phyloP scores from a whole-genome alignment of 352 stramenopile genomes.

The Globisporangium barbulae region DNA sequence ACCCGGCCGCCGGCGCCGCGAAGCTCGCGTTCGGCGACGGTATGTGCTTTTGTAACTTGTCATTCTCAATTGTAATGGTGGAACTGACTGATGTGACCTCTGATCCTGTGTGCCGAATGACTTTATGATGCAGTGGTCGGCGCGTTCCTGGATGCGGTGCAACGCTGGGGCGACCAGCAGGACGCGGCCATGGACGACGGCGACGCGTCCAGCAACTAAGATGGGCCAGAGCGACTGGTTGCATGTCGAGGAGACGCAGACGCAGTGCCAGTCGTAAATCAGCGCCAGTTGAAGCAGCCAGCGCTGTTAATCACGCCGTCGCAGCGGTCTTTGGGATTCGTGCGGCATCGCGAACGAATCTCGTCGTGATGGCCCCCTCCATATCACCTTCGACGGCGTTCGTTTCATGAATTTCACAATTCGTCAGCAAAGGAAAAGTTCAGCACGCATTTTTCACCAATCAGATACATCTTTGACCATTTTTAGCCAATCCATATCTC shows the following conservation, averaged over 20 bases:
- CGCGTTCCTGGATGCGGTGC: constrained; percentile 71
- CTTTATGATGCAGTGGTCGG: constrained; percentile 46
- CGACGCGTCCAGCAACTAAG: constrained; percentile 7
- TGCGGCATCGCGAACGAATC: neutral
- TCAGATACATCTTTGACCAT: neutral
- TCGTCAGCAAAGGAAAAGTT: neutral
- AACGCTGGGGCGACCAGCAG: constrained; percentile 72
- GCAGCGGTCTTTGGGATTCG: neutral
- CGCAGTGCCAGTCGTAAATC: neutral
- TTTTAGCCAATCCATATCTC: neutral
- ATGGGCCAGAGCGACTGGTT: neutral
- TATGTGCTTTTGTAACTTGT: constrained; percentile 25
- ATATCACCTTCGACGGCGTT: neutral
- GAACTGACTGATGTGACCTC: neutral
- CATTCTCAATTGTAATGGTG: neutral
- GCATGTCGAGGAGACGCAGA: too few species aligned
- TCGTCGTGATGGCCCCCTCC: neutral
- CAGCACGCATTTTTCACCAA: neutral
- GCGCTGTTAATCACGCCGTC: neutral
- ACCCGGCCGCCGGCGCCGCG: constrained; percentile 64
- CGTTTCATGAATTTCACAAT: neutral
- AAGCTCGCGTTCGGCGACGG: constrained; percentile 85
- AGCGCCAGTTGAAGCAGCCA: neutral
- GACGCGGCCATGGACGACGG: constrained; percentile 33
- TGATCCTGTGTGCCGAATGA: neutral